Percentiles rank a stretch among this genome's conserved stretches.
Conservation (phyloP, 306 rosid genomes). For the Lathyrus sativus region DNA sequence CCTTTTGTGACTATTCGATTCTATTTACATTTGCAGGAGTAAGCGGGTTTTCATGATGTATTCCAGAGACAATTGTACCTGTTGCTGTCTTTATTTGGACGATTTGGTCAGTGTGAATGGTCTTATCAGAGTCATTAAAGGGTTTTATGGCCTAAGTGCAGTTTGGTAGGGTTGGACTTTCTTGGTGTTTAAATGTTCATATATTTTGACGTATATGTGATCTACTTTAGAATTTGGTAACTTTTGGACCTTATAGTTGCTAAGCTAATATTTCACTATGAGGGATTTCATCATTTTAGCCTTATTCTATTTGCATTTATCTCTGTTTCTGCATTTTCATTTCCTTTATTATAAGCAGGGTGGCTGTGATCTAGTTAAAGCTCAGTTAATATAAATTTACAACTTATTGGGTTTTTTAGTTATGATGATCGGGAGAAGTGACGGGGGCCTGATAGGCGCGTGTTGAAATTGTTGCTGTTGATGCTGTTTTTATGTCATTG, state of each 20-base stretch:
- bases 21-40: constrained; percentile 48
- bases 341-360: constrained; percentile 14
- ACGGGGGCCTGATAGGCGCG: constrained; percentile 60
- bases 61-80: constrained; percentile 35
- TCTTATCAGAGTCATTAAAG: constrained; percentile 49
- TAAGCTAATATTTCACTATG: constrained; percentile 37
- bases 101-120: constrained; percentile 47
- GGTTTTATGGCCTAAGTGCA: constrained; percentile 46
- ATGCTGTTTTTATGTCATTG: constrained; percentile 69
- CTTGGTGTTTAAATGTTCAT: constrained; percentile 45
- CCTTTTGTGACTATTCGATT: constrained; percentile 18
- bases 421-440: constrained; percentile 69
- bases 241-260: constrained; percentile 44
- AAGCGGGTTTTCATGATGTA: constrained; percentile 27
- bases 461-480: constrained; percentile 67
- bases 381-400: constrained; percentile 45
- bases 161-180: constrained; percentile 65
- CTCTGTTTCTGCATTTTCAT: constrained; percentile 28
- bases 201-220: constrained; percentile 37
- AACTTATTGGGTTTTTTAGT: constrained; percentile 86
- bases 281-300: constrained; percentile 32
- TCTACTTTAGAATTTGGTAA: constrained; percentile 39
- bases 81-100: constrained; percentile 48
- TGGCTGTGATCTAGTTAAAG: constrained; percentile 37
- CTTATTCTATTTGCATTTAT: constrained; percentile 19